Conservation (phyloP, 2,329 filamentous ascomycete species). For the Bipolaris gigantea region DNA sequence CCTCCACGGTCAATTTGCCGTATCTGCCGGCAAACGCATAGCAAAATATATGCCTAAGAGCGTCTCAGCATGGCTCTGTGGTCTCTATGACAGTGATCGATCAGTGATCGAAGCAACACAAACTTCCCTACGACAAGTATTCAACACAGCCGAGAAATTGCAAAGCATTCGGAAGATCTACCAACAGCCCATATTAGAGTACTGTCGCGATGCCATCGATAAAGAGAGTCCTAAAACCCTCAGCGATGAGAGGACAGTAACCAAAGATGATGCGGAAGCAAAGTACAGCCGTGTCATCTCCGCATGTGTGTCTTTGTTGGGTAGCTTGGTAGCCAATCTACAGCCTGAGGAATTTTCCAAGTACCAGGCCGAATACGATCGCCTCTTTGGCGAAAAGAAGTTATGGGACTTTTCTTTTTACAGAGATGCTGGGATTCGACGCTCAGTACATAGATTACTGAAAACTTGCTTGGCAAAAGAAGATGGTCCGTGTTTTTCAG, state of each 20-base stretch:
- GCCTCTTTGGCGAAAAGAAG: conserved; percentile 64
- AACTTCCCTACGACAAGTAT: conserved; percentile 74
- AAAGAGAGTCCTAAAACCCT: conserved; percentile 79
- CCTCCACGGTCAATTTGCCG: conserved; percentile 66
- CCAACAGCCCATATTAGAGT: conserved; percentile 78
- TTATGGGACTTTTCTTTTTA: conserved; percentile 63
- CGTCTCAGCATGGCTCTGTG: conserved; percentile 88
- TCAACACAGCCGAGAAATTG: conserved; percentile 79
- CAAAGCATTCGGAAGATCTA: conserved; percentile 77
- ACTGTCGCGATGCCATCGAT: conserved; percentile 73
- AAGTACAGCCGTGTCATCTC: conserved; percentile 82
- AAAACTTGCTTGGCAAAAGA: conserved; percentile 55
- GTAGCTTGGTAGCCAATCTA: conserved; percentile 54
- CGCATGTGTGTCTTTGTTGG: conserved; percentile 59
- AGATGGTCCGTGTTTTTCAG: conserved; percentile 32
- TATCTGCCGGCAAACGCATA: conserved; percentile 73
- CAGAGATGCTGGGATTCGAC: conserved; percentile 60
- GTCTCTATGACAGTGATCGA: conserved; percentile 82
- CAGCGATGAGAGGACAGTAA: conserved; percentile 86
- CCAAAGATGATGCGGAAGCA: conserved; percentile 77
- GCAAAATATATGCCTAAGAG: conserved; percentile 76
- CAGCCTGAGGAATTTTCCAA: conserved; percentile 59
- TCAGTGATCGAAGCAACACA: conserved; percentile 74
- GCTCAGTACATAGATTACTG: conserved; percentile 60
- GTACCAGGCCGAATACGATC: conserved; percentile 63